Evolutionary conservation across 2,329 filamentous ascomycete genomes (phyloP).

Genomic region (Xylariomycetidae sp.): DNA sequence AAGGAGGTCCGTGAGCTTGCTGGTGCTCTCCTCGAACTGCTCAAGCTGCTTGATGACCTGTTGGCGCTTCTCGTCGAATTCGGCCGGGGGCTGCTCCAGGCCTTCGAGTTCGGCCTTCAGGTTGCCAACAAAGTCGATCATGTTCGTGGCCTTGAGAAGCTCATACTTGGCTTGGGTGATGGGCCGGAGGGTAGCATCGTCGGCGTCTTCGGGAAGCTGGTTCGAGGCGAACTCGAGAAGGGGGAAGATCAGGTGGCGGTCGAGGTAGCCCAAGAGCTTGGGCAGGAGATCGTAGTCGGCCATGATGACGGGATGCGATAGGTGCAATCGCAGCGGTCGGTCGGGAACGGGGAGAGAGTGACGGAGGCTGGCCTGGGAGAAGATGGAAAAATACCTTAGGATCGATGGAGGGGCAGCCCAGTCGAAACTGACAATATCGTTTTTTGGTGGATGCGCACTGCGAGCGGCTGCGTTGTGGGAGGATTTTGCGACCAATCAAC

Average conservation of each 20-base stretch:
- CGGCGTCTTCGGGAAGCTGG: slow-evolving; percentile 70
- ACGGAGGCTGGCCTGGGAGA: not conserved
- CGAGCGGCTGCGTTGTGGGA: not conserved
- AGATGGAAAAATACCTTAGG: slow-evolving; percentile 5
- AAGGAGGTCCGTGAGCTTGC: slow-evolving; percentile 81
- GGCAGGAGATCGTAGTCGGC: slow-evolving; percentile 75
- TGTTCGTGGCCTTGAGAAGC: slow-evolving; percentile 94
- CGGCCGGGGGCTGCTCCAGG: slow-evolving; percentile 68
- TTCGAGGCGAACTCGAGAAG: slow-evolving; percentile 86
- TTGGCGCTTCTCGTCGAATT: slow-evolving; percentile 85
- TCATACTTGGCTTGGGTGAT: slow-evolving; percentile 85
- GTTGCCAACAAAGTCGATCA: slow-evolving; percentile 95
- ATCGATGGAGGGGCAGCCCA: slow-evolving; percentile 6
- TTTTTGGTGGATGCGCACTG: not conserved
- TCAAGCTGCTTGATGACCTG: slow-evolving; percentile 79
- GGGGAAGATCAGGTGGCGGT: slow-evolving; percentile 94
- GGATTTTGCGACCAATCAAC: not conserved
- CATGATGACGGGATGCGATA: slow-evolving; percentile 42
- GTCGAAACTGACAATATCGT: not conserved
- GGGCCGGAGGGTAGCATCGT: slow-evolving; percentile 54
- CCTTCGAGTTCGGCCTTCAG: slow-evolving; percentile 86
- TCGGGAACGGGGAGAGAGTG: not conserved
- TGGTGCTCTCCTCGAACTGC: slow-evolving; percentile 78
- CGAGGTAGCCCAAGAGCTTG: slow-evolving; percentile 84
- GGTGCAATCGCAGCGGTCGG: slow-evolving; percentile 4